Percentiles rank a stretch among this genome's conserved stretches.
These are phyloP conservation scores for Aspergillus biplanus DNA, from an alignment of 495 filamentous ascomycete species.

Conservation along the genomic window DNA sequence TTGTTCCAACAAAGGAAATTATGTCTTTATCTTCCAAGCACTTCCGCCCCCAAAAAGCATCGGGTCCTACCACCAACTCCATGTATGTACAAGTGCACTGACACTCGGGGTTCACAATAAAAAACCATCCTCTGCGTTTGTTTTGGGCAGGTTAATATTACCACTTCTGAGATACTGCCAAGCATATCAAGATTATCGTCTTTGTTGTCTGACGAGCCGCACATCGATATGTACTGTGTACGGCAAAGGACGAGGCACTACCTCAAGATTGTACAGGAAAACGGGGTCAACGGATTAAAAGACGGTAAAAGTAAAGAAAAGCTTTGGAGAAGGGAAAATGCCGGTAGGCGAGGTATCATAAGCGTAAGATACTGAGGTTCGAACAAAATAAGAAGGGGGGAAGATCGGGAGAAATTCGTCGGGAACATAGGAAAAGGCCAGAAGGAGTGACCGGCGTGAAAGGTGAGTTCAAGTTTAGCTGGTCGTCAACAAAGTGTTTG, in stretches of 20 bases:
- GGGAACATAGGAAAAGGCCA: slow-evolving; percentile 38
- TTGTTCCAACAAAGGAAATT: slow-evolving; percentile 37
- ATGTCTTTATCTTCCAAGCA: slow-evolving; percentile 37
- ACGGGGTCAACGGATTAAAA: slow-evolving; percentile 41
- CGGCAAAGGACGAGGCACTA: slow-evolving; percentile 32
- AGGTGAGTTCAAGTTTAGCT: not conserved
- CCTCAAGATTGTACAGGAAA: slow-evolving; percentile 40
- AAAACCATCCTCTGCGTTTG: slow-evolving; percentile 9
- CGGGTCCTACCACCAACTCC: slow-evolving; percentile 27
- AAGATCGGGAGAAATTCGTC: slow-evolving; percentile 28
- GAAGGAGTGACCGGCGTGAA: slow-evolving; percentile 22
- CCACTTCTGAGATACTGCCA: slow-evolving; percentile 15
- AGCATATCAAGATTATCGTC: slow-evolving; percentile 30
- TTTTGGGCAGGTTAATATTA: slow-evolving; percentile 14
- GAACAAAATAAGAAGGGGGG: slow-evolving; percentile 11
- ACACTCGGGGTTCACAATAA: slow-evolving; percentile 24
- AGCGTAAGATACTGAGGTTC: slow-evolving; percentile 19
- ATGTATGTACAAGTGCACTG: slow-evolving; percentile 48
- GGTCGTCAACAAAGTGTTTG: slow-evolving; percentile 16
- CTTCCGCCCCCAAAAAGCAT: slow-evolving; percentile 31
- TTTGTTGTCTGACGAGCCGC: slow-evolving; percentile 20
- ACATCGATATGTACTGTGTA: slow-evolving; percentile 38
- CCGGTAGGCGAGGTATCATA: slow-evolving; percentile 35
- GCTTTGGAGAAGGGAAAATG: slow-evolving; percentile 31
- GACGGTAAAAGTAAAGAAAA: slow-evolving; percentile 30